Evolutionary conservation across 768 basidiomycete genomes (phyloP), one percentile per base, ranked within the genome.

Genomic region (Megacollybia marginata): DNA sequence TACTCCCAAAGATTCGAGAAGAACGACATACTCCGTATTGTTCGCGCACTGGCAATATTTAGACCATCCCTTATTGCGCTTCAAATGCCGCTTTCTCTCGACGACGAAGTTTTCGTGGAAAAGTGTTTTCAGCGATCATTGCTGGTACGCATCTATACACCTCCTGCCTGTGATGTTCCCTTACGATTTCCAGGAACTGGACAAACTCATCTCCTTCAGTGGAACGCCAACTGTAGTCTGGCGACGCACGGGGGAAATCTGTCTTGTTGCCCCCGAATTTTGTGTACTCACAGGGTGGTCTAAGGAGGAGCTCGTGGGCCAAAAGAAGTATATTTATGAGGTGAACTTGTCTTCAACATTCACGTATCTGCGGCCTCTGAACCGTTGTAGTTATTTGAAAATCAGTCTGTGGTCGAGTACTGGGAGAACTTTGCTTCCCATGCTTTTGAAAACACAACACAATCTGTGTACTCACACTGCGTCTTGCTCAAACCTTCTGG

Each of bases 201-300:
- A 96, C 67, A 97, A 96, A 69, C 78, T 98, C 53, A 96, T 98
- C 52, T 92, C 92, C 47, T 96, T 90, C 65, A 94, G 88, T 57
- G 95, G 95, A 10, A 98, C 95, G 28, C 95, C 95, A 2, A 98
- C 95, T 1, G 92, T 94, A 38, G 89, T 95, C 10, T 99, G 95
- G 95, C 84, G 96, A 42, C 78, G 96, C 46, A 99, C 96, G 16
- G 96, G 96, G 58, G 96, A 99, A 69, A 93, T 99, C 20, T 94
- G 92, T 61, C 83, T 96, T 43, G 96, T 93, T 44, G 94, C 93
- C 1, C 88, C 92, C 5, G 96, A 99, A 67, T 98, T 99, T 62
- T 90, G 87, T 64, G 85, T 91, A 78, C 72, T 99, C 54, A 93
- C 92, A 9, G 91, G 88, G 57, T 94, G 92, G 89, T 80, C 81